Conservation (phyloP, 176 grass and related monocot species). For the Chrysopogon serrulatus region DNA sequence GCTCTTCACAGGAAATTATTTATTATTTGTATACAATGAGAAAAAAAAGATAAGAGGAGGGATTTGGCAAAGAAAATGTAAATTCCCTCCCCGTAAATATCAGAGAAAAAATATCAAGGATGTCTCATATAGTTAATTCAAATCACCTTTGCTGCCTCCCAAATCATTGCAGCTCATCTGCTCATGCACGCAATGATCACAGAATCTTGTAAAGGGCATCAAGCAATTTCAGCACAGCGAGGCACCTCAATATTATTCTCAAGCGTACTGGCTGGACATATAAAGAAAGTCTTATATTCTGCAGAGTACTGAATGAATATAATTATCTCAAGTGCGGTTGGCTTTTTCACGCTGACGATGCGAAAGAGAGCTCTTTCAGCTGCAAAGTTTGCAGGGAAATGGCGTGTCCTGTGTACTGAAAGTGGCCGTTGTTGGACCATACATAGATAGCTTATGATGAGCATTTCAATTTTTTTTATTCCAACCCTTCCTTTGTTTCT, state of each 20-base stretch:
- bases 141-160: neutral
- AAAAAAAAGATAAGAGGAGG: neutral
- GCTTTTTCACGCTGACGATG: neutral
- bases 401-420: neutral
- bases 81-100: slow-evolving; percentile 36
- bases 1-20: slow-evolving; percentile 13
- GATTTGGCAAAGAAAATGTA: slow-evolving; percentile 43
- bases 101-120: neutral
- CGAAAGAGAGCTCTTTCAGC: neutral
- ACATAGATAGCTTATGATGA: neutral
- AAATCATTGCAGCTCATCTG: slow-evolving; percentile 27
- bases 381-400: neutral
- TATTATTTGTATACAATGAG: slow-evolving; percentile 39
- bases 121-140: neutral
- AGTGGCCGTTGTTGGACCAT: neutral
- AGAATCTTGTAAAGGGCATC: slow-evolving; percentile 20
- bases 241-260: neutral
- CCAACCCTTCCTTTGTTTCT: neutral
- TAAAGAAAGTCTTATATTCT: neutral
- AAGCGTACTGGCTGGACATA: neutral
- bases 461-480: neutral
- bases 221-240: slow-evolving; percentile 17
- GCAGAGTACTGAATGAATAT: neutral
- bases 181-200: slow-evolving; percentile 23
- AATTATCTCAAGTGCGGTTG: neutral